These are phyloP conservation scores for Aspergillus biplanus DNA, from an alignment of 495 filamentous ascomycete genomes.

Conservation along the genomic window DNA sequence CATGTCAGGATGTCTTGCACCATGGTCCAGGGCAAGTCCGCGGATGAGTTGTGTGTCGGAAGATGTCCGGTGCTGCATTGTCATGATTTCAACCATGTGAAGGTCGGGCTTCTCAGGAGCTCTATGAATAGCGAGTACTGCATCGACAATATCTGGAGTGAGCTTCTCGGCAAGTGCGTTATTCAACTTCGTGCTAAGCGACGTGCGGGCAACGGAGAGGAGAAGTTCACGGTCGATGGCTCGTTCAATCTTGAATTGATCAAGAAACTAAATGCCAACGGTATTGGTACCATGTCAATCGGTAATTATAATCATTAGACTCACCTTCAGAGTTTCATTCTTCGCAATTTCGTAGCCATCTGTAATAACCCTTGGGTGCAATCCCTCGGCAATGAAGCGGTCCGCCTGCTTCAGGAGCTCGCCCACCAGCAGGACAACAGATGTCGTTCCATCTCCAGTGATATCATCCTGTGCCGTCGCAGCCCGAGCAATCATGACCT, in stretches of 20 bases:
- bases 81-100: conserved; percentile 99
- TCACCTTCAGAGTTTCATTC: conserved; percentile 82
- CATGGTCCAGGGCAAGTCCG: conserved; percentile 92
- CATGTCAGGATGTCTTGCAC: conserved; percentile 97
- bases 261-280: conserved; percentile 72
- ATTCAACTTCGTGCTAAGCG: conserved; percentile 93
- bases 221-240: conserved; percentile 93
- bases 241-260: conserved; percentile 85
- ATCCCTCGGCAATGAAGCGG: conserved; percentile 87
- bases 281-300: conserved; percentile 14
- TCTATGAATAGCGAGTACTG: conserved; percentile 91
- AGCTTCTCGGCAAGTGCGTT: conserved; percentile 85
- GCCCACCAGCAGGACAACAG: conserved; percentile 91
- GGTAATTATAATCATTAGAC: neutral
- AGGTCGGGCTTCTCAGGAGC: conserved; percentile 90
- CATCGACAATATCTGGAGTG: conserved; percentile 92
- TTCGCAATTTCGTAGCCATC: conserved; percentile 98
- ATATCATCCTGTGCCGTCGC: conserved; percentile 99
- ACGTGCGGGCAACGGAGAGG: conserved; percentile 90
- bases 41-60: conserved; percentile 95
- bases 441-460: conserved; percentile 96
- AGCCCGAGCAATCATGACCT: conserved; percentile 96
- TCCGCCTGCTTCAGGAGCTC: conserved; percentile 98
- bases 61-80: conserved; percentile 97
- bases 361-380: conserved; percentile 95